Base-by-base conservation (phyloP, 73 alveolate species). In the Halteria grandinella region DNA sequence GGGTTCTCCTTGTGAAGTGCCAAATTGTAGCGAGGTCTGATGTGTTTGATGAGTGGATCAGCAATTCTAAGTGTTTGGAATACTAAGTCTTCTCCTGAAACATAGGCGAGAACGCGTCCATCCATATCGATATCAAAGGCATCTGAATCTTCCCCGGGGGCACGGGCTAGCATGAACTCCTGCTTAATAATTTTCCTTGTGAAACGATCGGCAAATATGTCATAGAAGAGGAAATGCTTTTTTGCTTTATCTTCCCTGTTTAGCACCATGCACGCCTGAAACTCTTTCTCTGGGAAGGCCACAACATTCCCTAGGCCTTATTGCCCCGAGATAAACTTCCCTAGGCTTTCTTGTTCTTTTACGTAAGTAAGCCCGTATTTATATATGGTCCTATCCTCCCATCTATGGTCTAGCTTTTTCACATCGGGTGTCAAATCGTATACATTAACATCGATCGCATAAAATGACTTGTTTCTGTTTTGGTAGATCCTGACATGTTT, bases 271-370 rank as follows among this genome's bases (percentile, higher is more conserved):
- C 55, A 18, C 5, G 44, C 14, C 33, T 70, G 66, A 37, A 82
- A 70, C 43, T 82, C 91, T 37, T 72, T 72, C 50, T 71, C 86
- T 0, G 91, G 91, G 48, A 82, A 82, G 2, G 69, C 48, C 17
- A 82, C 25, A 10, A 32, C 18, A 47, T 75, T 82, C 11, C 75
- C 75, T 34, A 45, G 54, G 10, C 29, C n/a, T 5, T 70, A 59
- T 47, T 82, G 60, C 18, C 28, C 39, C 39, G 34, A 58, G n/a
- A 82, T 41, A 27, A 82, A 71, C 24, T 48, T 63, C 32, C 59
- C 58, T 8, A 82, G 59, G 11, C 60, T 33, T 17, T 82, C 91
- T 17, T 69, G 84, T 44, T 69, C 70, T 28, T 80, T 50, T 11
- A 55, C 85, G 55, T 80, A 80, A 1, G 90, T 80, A 17, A 80